phyloP scores from a whole-genome alignment of 1,139 yeast genomes.

The Nakaseomyces sp. region DNA sequence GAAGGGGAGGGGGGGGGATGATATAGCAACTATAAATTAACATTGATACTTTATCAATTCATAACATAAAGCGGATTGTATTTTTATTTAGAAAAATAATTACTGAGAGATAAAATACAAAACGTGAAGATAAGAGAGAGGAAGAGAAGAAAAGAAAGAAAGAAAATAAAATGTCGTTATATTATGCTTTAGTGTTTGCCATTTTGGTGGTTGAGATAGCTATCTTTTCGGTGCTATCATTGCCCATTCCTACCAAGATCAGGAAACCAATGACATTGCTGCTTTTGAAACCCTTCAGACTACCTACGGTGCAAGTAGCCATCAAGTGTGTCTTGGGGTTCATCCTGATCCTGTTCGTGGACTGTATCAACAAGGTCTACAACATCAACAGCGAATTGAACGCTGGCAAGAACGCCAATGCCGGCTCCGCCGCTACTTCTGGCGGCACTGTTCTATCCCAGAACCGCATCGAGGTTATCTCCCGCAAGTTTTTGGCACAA shows the following conservation, averaged over 20 bases:
- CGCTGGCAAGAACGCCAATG: slow-evolving; percentile 12
- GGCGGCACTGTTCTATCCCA: slow-evolving; percentile 15
- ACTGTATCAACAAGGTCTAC: slow-evolving; percentile 77
- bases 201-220: slow-evolving; percentile 70
- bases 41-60: no score
- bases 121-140: no score
- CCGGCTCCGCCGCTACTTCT: slow-evolving; percentile 7
- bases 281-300: slow-evolving; percentile 60
- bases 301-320: slow-evolving; percentile 65
- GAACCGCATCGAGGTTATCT: slow-evolving; percentile 25
- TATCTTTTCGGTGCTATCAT: slow-evolving; percentile 70
- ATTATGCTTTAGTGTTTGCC: slow-evolving; percentile 46
- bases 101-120: no score
- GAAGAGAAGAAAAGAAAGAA: neutral
- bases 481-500: slow-evolving; percentile 90
- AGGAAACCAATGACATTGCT: slow-evolving; percentile 61
- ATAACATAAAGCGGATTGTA: no score
- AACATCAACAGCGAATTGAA: slow-evolving; percentile 58
- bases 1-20: no score
- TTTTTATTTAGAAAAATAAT: no score
- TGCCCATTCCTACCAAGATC: slow-evolving; percentile 73
- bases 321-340: slow-evolving; percentile 78
- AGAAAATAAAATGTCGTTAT: slow-evolving; percentile 22
- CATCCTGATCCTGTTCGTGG: slow-evolving; percentile 75
- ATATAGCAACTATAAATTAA: no score